Evolutionary conservation across 2,329 filamentous ascomycete species (phyloP), one percentile per base, ranked within the genome.

Genomic region (Dactylellina leptospora): DNA sequence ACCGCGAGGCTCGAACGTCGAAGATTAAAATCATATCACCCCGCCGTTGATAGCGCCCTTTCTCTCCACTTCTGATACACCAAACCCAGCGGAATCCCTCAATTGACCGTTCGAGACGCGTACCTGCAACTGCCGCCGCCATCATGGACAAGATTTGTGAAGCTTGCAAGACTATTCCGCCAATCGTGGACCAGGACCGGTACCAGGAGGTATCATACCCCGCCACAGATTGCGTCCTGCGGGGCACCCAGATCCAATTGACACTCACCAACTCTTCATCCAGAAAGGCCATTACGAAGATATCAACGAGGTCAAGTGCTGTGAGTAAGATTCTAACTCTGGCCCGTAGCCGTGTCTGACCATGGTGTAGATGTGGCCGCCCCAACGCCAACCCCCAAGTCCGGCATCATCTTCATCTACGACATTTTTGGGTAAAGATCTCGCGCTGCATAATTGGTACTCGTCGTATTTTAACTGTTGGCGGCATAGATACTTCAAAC

Each of bases 131-230:
- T n/a, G n/a, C n/a, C n/a, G n/a, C n/a, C n/a, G n/a, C n/a, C n/a
- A 53, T 28, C 20, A 71, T 71, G 66, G 58, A 71, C 28, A 50
- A 58, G 48, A 45, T 71, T 63, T 71, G 66, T 58, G 58, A 71
- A 48, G 66, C 66, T 28, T 71, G 66, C 58, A 62, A 71, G 23
- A 71, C 66, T 10, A 58, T 71, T 8, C 66, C 66, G 11, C 66
- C 66, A 22, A 47, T 71, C 22, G 33, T 71, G 23, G 58, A 62
- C 18, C 50, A 71, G 50, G 53, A 56, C 27, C 13, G 10, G 6
- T 71, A 71, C 13, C 28, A 63, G 27, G 44, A 63, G 58, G 66
- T 62, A 54, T 11, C 11, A 4, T 16, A 18, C n/a, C 25, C 13
- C 38, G 16, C 11, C 13, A 44, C 33, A 54, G 38, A n/a, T n/a